These are phyloP conservation scores for Botrytis elliptica DNA, from an alignment of 2,329 filamentous ascomycete genomes.

Conservation along the genomic window DNA sequence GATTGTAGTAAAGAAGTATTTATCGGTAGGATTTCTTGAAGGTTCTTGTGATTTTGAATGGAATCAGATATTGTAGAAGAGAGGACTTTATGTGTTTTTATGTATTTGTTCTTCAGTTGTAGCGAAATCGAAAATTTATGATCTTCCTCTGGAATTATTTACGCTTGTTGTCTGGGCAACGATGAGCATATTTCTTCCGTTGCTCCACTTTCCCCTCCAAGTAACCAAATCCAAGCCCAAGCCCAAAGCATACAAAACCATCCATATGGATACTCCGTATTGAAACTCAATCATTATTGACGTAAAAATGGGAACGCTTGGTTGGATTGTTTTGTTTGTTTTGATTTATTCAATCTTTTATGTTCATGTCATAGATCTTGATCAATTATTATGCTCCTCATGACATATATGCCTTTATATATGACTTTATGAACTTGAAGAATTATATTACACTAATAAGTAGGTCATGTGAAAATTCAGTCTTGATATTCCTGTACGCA, in stretches of 20 bases:
- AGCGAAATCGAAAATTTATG: slow-evolving; percentile 19
- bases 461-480: background rate
- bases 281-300: background rate
- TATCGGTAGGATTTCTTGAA: background rate
- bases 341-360: background rate
- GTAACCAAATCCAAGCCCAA: background rate
- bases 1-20: background rate
- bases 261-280: too few relatives aligned
- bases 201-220: slow-evolving; percentile 15
- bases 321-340: background rate
- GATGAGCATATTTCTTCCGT: slow-evolving; percentile 11
- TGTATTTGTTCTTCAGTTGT: slow-evolving; percentile 11
- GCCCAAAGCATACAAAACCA: background rate
- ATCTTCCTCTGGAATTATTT: slow-evolving; percentile 11
- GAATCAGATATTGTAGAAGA: slow-evolving; percentile 7
- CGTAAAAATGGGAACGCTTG: background rate
- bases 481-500: background rate
- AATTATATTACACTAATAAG: background rate
- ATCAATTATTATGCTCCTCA: background rate
- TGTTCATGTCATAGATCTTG: background rate
- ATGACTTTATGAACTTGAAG: background rate
- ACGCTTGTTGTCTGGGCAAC: slow-evolving; percentile 14
- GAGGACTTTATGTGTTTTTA: slow-evolving; percentile 15
- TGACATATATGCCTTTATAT: too few relatives aligned
- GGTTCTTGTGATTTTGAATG: background rate